These are phyloP conservation scores for Populus simonii DNA, from an alignment of 345 rosid species.

Conservation along the genomic window DNA sequence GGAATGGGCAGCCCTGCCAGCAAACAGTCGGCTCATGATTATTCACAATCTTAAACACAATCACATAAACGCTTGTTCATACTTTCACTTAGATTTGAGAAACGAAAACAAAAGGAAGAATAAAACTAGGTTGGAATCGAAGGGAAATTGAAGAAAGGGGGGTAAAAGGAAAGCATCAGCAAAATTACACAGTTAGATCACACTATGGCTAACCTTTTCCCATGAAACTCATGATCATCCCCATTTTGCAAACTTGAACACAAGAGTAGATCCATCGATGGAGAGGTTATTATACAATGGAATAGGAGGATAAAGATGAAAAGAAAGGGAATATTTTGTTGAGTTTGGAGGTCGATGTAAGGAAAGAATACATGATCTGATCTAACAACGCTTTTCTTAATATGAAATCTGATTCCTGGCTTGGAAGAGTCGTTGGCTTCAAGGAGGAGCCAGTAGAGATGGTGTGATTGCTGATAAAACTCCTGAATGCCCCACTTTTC, in stretches of 20 bases:
- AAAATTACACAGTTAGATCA: background rate
- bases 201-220: conserved; percentile 47
- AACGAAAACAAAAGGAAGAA: background rate
- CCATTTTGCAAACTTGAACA: conserved; percentile 42
- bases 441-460: background rate
- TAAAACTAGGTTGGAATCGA: background rate
- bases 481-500: background rate
- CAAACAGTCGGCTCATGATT: background rate
- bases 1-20: conserved; percentile 41
- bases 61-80: background rate
- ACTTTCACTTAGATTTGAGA: background rate
- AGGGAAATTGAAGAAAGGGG: background rate
- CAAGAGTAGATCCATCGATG: background rate
- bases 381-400: background rate
- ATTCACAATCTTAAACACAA: background rate
- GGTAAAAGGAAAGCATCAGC: background rate
- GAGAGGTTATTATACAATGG: background rate
- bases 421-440: conserved; percentile 5
- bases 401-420: conserved; percentile 15
- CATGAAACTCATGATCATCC: conserved; percentile 51
- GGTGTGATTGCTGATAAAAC: background rate
- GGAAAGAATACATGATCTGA: conserved; percentile 32
- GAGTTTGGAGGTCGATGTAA: conserved; percentile 3
- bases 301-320: background rate
- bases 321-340: conserved; percentile 4